Evolutionary conservation across 2,329 filamentous ascomycete genomes (phyloP), one percentile per base, ranked within the genome.

Genomic region (Plenodomus biglobosus): DNA sequence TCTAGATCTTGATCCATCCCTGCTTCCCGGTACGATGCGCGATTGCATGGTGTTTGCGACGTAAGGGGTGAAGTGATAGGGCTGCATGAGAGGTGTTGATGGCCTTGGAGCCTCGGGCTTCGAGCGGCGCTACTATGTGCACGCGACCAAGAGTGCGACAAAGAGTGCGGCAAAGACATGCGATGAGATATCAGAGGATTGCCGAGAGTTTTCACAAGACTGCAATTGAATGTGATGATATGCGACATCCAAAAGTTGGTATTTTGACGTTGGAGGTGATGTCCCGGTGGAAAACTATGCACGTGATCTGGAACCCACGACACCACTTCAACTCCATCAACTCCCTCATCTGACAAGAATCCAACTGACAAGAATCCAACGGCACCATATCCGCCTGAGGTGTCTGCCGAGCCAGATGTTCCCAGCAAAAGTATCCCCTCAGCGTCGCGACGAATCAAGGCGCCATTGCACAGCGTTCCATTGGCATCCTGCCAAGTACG

Each of bases 1-100:
- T 48, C 46, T 45, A 54, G 53, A 59, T 55, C 52, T 52, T 42
- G 49, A 46, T 42, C 46, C 43, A 55, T 42, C 53, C 46, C 41
- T 52, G 47, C 52, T 50, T 45, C 50, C 55, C 55, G 58, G 48
- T 58, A 53, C 49, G 48, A 38, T 46, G 39, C 40, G 39, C 49
- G 38, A 46, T 45, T 34, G 46, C 44, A 48, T 49, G 40, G 27
- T 32, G 27, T 32, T 51, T 49, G 43, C 24, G 39, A 27, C 22
- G 42, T 40, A 42, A 36, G 30, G 34, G 22, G 49, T 44, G 39
- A 39, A 46, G 39, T 43, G 18, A 30, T 19, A 20, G 19, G 20
- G 42, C 20, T 43, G 47, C 36, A 46, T 45, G 36, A 19, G 36
- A 19, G 30, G 22, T 38, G 34, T 24, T 24, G 5, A 24, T 24